Conservation (phyloP, 371 early-diverging fungal genomes). For the Amoeboaphelidium protococcarum region DNA sequence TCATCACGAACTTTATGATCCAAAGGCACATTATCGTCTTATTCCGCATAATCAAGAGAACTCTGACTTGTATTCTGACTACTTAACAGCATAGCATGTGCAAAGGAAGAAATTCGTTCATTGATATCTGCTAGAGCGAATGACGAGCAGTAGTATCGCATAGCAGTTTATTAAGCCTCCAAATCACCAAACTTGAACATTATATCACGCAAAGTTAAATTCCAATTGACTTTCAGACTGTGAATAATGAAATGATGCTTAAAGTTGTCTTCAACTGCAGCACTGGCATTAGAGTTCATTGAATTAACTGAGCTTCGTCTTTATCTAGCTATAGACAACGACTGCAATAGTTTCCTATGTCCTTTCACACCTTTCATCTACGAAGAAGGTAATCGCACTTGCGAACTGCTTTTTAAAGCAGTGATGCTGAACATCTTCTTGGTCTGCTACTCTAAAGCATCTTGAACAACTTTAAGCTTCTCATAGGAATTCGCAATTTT, state of each 20-base stretch:
- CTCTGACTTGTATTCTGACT: not conserved
- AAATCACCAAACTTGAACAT: slow-evolving; percentile 15
- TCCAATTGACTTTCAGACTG: slow-evolving; percentile 19
- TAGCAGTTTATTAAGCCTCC: slow-evolving; percentile 7
- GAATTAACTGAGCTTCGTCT: too few species aligned
- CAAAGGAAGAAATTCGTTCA: slow-evolving; percentile 9
- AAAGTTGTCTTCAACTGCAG: too few species aligned
- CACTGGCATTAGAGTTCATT: too few species aligned
- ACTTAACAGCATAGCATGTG: not conserved
- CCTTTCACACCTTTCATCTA: too few species aligned
- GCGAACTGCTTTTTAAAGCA: too few species aligned
- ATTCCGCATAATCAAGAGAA: not conserved
- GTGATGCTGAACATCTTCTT: too few species aligned
- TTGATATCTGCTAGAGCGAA: slow-evolving; percentile 12
- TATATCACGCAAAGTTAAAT: slow-evolving; percentile 14
- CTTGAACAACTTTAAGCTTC: too few species aligned
- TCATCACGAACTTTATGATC: slow-evolving; percentile 3
- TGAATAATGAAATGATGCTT: slow-evolving; percentile 14
- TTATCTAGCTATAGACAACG: too few species aligned
- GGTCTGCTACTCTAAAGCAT: too few species aligned
- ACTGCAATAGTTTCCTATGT: too few species aligned
- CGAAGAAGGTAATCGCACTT: too few species aligned
- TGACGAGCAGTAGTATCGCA: slow-evolving; percentile 17
- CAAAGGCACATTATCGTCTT: not conserved
- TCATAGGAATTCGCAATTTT: not conserved